Evolutionary conservation across 2,329 filamentous ascomycete species (phyloP).

Genomic region (Trichoderma hamatum): DNA sequence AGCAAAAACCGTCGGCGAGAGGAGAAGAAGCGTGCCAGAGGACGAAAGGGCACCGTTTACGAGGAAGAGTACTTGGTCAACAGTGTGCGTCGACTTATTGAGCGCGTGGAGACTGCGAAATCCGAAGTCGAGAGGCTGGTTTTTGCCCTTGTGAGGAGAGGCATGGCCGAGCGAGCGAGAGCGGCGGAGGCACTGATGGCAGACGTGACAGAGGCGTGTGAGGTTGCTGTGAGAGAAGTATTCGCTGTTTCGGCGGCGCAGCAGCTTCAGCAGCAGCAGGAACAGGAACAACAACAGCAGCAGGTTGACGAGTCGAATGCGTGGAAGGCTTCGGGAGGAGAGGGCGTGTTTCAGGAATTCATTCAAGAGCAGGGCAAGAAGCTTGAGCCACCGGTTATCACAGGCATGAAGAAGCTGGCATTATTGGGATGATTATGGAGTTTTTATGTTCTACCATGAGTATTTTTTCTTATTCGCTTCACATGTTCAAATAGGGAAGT

Average conservation of each 20-base stretch:
- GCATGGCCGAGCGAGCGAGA: conserved; percentile 84
- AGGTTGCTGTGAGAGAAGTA: conserved; percentile 68
- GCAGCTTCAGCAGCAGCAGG: conserved; percentile 29
- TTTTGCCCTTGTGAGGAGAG: conserved; percentile 73
- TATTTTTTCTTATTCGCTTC: neutral
- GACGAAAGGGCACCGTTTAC: conserved; percentile 96
- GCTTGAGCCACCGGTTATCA: conserved; percentile 54
- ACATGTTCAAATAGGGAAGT: neutral
- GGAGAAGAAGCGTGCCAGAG: conserved; percentile 90
- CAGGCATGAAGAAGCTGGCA: conserved; percentile 52
- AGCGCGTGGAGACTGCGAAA: conserved; percentile 73
- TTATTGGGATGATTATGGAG: conserved; percentile 48
- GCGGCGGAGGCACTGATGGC: conserved; percentile 74
- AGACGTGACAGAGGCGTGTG: conserved; percentile 74
- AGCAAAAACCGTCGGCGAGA: conserved; percentile 86
- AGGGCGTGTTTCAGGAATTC: conserved; percentile 56
- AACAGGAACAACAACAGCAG: conserved; percentile 26
- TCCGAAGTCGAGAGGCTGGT: conserved; percentile 76
- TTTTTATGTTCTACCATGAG: neutral
- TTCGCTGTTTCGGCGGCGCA: conserved; percentile 48
- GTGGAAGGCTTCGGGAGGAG: conserved; percentile 50
- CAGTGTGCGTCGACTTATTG: conserved; percentile 79
- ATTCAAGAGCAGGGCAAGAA: conserved; percentile 50
- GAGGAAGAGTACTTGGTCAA: conserved; percentile 97
- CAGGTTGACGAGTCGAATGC: conserved; percentile 31